These are phyloP conservation scores for Trichoderma koningiopsis DNA, from an alignment of 2,329 filamentous ascomycete genomes.

Conservation along the genomic window DNA sequence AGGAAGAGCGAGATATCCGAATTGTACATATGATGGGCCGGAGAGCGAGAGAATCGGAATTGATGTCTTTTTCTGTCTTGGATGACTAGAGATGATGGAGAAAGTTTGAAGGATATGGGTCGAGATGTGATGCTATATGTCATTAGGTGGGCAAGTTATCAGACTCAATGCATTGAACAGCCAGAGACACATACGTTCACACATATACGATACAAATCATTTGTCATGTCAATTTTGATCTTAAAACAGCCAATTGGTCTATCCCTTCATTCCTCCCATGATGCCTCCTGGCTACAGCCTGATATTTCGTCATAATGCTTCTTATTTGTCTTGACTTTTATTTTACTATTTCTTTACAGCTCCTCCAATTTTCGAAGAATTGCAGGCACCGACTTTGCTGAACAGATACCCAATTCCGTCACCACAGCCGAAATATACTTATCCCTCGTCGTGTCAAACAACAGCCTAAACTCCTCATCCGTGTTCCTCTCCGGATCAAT, in stretches of 20 bases:
- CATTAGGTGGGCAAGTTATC: background rate
- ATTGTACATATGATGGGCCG: constrained; percentile 5
- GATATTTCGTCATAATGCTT: background rate
- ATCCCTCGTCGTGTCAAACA: constrained; percentile 91
- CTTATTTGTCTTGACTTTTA: background rate
- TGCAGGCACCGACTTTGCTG: constrained; percentile 79
- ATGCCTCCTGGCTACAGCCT: background rate
- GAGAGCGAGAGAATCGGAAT: background rate
- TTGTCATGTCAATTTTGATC: background rate
- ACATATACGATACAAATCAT: background rate
- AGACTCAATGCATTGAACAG: background rate
- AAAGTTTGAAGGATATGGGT: background rate
- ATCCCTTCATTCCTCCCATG: background rate
- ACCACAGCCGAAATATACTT: constrained; percentile 86
- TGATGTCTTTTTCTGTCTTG: background rate
- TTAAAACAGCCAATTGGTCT: background rate
- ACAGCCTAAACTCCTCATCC: constrained; percentile 59
- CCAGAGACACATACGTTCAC: background rate
- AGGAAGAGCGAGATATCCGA: background rate
- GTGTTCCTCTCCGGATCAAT: constrained; percentile 73
- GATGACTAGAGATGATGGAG: background rate
- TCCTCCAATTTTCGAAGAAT: constrained; percentile 61
- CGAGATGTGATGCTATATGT: background rate
- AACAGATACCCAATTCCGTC: constrained; percentile 85
- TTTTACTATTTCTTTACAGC: constrained; percentile 40